phyloP scores from a whole-genome alignment of 208 protist species.

The Vickermania ingenoplastis region DNA sequence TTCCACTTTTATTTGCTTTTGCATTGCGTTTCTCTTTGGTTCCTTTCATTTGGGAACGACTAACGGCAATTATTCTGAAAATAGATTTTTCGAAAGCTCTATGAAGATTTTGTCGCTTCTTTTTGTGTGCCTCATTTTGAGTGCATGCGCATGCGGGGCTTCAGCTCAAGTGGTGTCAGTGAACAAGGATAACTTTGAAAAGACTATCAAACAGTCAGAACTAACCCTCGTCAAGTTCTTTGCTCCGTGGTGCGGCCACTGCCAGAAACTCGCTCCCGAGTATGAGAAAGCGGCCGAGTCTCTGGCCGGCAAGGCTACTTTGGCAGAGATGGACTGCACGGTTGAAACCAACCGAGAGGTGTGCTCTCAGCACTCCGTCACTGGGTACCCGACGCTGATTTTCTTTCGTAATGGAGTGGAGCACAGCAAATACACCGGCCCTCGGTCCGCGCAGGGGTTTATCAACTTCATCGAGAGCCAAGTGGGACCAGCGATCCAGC shows the following conservation, averaged over 20 bases:
- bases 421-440: conserved; percentile 49
- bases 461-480: conserved; percentile 50
- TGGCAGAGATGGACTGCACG: conserved; percentile 83
- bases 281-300: conserved; percentile 58
- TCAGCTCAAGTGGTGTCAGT: conserved; percentile 43
- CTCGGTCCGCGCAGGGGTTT: conserved; percentile 45
- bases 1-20: too few relatives aligned
- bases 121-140: conserved; percentile 1
- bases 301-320: conserved; percentile 29
- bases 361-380: conserved; percentile 40
- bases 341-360: conserved; percentile 37
- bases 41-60: too few relatives aligned
- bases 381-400: conserved; percentile 76
- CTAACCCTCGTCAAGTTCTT: conserved; percentile 91
- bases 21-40: too few relatives aligned
- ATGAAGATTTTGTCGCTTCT: not conserved
- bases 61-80: too few relatives aligned
- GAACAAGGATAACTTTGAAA: conserved; percentile 60
- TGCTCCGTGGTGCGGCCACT: conserved; percentile 93
- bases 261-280: conserved; percentile 88
- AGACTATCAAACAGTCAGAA: conserved; percentile 24
- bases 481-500: conserved; percentile 27
- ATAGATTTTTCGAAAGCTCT: not conserved
- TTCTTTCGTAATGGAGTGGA: conserved; percentile 74
- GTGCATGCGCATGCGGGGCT: not conserved